Conservation (phyloP, 192 early-diverging fungal species). For the Umbelopsis sp. region DNA sequence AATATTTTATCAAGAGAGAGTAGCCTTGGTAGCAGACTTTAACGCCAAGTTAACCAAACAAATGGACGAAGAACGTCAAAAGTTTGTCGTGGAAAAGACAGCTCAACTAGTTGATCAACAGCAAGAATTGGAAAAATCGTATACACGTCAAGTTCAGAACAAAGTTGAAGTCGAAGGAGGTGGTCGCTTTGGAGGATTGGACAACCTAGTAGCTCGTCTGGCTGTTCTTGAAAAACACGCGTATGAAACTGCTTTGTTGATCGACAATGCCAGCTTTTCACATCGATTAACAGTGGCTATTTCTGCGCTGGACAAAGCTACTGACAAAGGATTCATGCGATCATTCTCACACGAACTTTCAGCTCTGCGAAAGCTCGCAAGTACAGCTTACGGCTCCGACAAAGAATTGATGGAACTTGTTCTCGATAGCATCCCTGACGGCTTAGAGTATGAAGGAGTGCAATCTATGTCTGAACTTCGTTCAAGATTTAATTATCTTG, state of each 20-base stretch:
- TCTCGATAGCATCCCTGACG: slow-evolving; percentile 58
- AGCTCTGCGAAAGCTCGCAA: slow-evolving; percentile 56
- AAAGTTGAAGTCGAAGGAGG: slow-evolving; percentile 88
- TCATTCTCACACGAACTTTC: slow-evolving; percentile 75
- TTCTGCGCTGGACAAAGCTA: slow-evolving; percentile 63
- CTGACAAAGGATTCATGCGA: slow-evolving; percentile 43
- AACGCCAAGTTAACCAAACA: background rate
- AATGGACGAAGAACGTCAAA: slow-evolving; percentile 24
- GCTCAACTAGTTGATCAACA: slow-evolving; percentile 64
- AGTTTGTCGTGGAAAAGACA: slow-evolving; percentile 43
- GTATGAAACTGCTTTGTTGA: slow-evolving; percentile 64
- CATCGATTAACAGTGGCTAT: slow-evolving; percentile 70
- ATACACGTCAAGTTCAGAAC: slow-evolving; percentile 72
- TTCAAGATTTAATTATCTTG: slow-evolving; percentile 70
- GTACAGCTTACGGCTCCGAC: slow-evolving; percentile 42
- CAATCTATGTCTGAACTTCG: slow-evolving; percentile 66
- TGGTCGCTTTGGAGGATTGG: slow-evolving; percentile 85
- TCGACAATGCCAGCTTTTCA: slow-evolving; percentile 63
- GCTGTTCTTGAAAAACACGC: slow-evolving; percentile 70
- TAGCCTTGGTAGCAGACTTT: slow-evolving; percentile 12
- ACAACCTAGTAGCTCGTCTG: slow-evolving; percentile 74
- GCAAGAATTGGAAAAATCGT: slow-evolving; percentile 70
- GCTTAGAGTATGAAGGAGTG: slow-evolving; percentile 63
- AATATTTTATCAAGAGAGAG: slow-evolving; percentile 24
- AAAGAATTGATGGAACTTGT: slow-evolving; percentile 59